phyloP scores from a whole-genome alignment of 1,284 basidiomycete genomes.

The Microstroma glucosiphilum region DNA sequence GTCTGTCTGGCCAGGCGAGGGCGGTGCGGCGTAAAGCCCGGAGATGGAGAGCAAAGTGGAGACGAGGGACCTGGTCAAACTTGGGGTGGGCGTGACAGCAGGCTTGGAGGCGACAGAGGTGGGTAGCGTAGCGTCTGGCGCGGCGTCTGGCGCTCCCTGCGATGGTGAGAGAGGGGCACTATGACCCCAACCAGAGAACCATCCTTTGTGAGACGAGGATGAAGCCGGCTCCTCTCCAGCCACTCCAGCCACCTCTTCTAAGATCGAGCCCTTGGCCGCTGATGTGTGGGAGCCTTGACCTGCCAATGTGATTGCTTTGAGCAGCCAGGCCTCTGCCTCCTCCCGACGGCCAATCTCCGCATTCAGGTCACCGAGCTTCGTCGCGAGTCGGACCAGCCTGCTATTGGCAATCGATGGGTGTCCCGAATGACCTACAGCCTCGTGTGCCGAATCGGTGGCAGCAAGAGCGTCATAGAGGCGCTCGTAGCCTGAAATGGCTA shows the following conservation, averaged over 20 bases:
- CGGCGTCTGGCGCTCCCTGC: not conserved
- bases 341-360: conserved; percentile 16
- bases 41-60: conserved; percentile 32
- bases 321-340: conserved; percentile 30
- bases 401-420: conserved; percentile 7
- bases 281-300: conserved; percentile 14
- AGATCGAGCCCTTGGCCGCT: not conserved
- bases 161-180: too few relatives aligned
- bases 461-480: conserved; percentile 23
- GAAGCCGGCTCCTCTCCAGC: not conserved
- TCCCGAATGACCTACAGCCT: conserved; percentile 9
- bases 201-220: not conserved
- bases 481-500: conserved; percentile 19
- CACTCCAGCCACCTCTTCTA: not conserved
- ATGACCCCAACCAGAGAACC: not conserved
- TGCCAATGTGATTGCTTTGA: conserved; percentile 25
- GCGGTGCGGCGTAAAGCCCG: conserved; percentile 22
- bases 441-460: not conserved
- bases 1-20: not conserved
- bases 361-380: conserved; percentile 36
- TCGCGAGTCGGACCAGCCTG: conserved; percentile 29
- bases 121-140: not conserved
- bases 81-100: conserved; percentile 15
- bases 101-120: too few relatives aligned
- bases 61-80: conserved; percentile 26